phyloP scores from a whole-genome alignment of 2,329 filamentous ascomycete genomes.

The Paraphoma sp. region DNA sequence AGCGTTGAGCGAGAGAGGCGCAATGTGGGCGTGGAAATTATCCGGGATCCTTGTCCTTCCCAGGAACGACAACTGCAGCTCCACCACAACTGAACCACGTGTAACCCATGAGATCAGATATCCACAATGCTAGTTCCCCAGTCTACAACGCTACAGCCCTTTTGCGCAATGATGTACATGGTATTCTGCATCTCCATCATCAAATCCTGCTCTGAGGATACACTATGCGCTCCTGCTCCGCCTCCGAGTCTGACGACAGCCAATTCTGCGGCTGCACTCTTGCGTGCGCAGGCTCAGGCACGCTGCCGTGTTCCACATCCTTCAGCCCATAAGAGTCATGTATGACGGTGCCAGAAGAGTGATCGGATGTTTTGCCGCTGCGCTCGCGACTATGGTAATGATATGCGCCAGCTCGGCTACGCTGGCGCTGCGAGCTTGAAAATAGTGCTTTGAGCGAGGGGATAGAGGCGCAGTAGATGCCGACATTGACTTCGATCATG shows the following conservation, averaged over 20 bases:
- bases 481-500: slow-evolving; percentile 86
- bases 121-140: background rate
- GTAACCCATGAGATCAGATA: background rate
- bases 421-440: slow-evolving; percentile 15
- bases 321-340: slow-evolving; percentile 3
- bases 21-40: too few relatives aligned
- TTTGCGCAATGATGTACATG: background rate
- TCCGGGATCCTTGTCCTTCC: too few relatives aligned
- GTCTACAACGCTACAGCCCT: background rate
- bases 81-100: background rate
- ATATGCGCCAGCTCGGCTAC: slow-evolving; percentile 21
- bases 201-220: slow-evolving; percentile 2
- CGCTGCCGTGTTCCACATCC: background rate
- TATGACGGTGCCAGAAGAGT: slow-evolving; percentile 1
- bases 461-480: slow-evolving; percentile 86
- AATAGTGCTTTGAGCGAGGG: slow-evolving; percentile 82
- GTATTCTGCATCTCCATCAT: background rate
- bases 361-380: slow-evolving; percentile 1
- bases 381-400: slow-evolving; percentile 26
- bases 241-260: slow-evolving; percentile 9
- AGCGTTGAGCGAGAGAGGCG: too few relatives aligned
- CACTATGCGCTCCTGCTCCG: slow-evolving; percentile 2
- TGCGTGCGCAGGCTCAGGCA: background rate
- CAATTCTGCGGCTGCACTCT: slow-evolving; percentile 4
- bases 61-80: too few relatives aligned